phyloP scores from a whole-genome alignment of 2,329 filamentous ascomycete species.

The Aspergillus ruber region DNA sequence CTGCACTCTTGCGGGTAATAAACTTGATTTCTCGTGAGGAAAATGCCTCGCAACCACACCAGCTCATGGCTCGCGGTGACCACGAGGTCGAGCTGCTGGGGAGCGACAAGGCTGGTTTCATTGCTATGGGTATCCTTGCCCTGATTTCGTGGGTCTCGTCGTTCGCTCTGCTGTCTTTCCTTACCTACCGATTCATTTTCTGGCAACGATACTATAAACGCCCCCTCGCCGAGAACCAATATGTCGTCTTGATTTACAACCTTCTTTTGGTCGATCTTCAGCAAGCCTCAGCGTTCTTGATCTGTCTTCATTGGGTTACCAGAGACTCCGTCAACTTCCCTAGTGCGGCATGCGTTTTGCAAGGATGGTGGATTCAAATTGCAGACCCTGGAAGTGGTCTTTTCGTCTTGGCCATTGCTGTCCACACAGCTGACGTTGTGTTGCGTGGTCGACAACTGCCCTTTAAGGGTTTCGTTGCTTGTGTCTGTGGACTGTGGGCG shows the following conservation, averaged over 20 bases:
- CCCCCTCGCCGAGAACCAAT: constrained; percentile 47
- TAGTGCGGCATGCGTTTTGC: constrained; percentile 42
- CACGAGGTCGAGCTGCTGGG: constrained; percentile 3
- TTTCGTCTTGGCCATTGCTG: constrained; percentile 47
- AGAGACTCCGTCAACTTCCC: constrained; percentile 37
- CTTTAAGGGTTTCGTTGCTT: constrained; percentile 38
- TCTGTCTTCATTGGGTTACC: constrained; percentile 41
- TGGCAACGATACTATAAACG: constrained; percentile 44
- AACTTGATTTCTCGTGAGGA: constrained; percentile 1
- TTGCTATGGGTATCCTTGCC: constrained; percentile 41
- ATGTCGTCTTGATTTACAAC: constrained; percentile 48
- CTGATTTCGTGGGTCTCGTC: constrained; percentile 32
- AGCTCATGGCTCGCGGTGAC: neutral
- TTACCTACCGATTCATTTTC: constrained; percentile 13
- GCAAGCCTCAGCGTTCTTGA: constrained; percentile 42
- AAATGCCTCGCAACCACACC: neutral
- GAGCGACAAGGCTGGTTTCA: constrained; percentile 37
- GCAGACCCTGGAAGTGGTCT: constrained; percentile 47
- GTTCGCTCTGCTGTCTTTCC: constrained; percentile 31
- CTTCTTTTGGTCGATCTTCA: constrained; percentile 46
- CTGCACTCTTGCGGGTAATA: constrained; percentile 1
- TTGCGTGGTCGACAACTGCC: constrained; percentile 42
- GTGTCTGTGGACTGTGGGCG: constrained; percentile 41
- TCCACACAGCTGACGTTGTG: constrained; percentile 47
- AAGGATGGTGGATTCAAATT: constrained; percentile 48